These are phyloP conservation scores for Spathaspora sp. DNA, from an alignment of 1,139 yeast genomes.

Conservation along the genomic window DNA sequence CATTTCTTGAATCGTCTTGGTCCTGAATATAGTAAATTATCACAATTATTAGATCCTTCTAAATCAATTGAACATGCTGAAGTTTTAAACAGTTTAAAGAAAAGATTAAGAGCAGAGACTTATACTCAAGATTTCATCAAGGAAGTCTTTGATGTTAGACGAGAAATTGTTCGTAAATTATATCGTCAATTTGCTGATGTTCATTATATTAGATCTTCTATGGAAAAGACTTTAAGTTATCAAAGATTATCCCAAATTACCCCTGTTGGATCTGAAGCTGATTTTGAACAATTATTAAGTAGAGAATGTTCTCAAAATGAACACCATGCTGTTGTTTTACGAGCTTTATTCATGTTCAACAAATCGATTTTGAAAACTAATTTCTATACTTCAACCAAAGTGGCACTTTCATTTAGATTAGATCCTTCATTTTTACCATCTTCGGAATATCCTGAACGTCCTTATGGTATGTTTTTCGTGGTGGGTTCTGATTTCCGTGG, in stretches of 20 bases:
- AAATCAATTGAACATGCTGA: slow-evolving; percentile 68
- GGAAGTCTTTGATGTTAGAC: slow-evolving; percentile 71
- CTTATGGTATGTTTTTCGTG: slow-evolving; percentile 92
- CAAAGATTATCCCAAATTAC: slow-evolving; percentile 80
- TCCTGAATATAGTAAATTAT: slow-evolving; percentile 76
- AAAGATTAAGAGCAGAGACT: slow-evolving; percentile 89
- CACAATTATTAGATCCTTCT: slow-evolving; percentile 60
- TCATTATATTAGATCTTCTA: slow-evolving; percentile 75
- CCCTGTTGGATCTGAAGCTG: slow-evolving; percentile 74
- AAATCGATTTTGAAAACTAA: slow-evolving; percentile 88
- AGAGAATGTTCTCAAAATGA: slow-evolving; percentile 80
- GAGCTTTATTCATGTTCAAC: slow-evolving; percentile 82
- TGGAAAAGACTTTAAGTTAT: slow-evolving; percentile 83
- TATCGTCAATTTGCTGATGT: slow-evolving; percentile 91
- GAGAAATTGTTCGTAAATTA: slow-evolving; percentile 74
- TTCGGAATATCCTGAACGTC: slow-evolving; percentile 86
- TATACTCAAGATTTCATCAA: slow-evolving; percentile 83
- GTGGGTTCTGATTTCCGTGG: slow-evolving; percentile 98
- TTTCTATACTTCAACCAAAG: slow-evolving; percentile 91
- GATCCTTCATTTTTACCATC: slow-evolving; percentile 82
- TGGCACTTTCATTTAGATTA: slow-evolving; percentile 90
- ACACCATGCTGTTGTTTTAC: slow-evolving; percentile 75
- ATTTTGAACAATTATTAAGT: slow-evolving; percentile 65
- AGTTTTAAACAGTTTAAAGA: slow-evolving; percentile 76
- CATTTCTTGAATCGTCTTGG: slow-evolving; percentile 95